Evolutionary conservation across 306 rosid genomes (phyloP).

Genomic region (Nissolia schottii): DNA sequence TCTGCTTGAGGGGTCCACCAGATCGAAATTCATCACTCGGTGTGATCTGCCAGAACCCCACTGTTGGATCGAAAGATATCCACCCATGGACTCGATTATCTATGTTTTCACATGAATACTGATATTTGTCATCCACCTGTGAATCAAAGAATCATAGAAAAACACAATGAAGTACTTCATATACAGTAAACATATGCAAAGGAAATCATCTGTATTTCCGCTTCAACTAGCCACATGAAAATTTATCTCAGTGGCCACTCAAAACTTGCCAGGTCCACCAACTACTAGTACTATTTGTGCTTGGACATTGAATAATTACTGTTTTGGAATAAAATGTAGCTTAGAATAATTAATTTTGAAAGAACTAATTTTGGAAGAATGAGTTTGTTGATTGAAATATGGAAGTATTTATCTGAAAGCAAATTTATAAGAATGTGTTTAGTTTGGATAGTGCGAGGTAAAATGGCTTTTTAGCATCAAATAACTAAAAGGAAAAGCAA

Average conservation of each 20-base stretch:
- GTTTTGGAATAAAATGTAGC: neutral
- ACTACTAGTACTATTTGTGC: neutral
- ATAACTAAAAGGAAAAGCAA: neutral
- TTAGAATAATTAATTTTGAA: neutral
- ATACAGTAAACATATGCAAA: neutral
- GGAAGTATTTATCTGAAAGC: neutral
- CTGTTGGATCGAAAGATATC: slow-evolving; percentile 59
- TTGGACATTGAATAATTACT: neutral
- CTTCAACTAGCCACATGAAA: slow-evolving; percentile 2
- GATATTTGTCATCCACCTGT: slow-evolving; percentile 95
- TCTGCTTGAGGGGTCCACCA: slow-evolving; percentile 83
- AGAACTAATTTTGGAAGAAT: neutral
- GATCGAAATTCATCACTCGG: slow-evolving; percentile 78
- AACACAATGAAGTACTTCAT: slow-evolving; percentile 17
- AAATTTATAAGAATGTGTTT: neutral
- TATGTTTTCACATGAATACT: slow-evolving; percentile 66
- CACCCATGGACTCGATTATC: slow-evolving; percentile 84
- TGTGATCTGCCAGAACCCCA: slow-evolving; percentile 82
- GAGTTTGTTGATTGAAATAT: neutral
- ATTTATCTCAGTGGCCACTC: neutral
- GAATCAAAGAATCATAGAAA: slow-evolving; percentile 26
- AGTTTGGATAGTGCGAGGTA: neutral
- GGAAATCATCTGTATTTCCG: neutral
- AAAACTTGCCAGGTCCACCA: neutral
- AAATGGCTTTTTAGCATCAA: neutral